Evolutionary conservation across 228 moss, liverwort and hornwort species (phyloP), one percentile per base, ranked within the genome.

Genomic region (Sphagnum magellanicum): DNA sequence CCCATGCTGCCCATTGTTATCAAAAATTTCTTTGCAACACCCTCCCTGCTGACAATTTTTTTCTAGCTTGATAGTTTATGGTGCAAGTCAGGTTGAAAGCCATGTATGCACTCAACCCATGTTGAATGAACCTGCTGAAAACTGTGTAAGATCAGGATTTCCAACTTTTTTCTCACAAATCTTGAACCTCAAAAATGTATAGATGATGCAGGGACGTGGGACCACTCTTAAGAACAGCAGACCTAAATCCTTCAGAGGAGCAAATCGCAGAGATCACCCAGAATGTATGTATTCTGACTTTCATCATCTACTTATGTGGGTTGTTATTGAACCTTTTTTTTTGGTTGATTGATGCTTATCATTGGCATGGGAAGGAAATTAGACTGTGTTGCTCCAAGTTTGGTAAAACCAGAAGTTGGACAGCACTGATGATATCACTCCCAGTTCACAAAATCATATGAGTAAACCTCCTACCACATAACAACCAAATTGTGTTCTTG

Each of bases 161-260:
- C 12, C 52, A 53, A 55, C 12, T 55, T 8, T 12, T 55, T 8
- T 55, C 32, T 32, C 3, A 32, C 32, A 32, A 32, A 32, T 32
- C 32, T 32, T 32, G 32, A 32, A 32, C 32, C 32, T 32, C 32
- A 3, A 32, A 32, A n/a, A 1, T n/a, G 9, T 11, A 64, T 32
- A 32, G 32, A 55, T 57, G 50, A 15, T 72, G 74, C 81, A 87
- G 87, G 64, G 87, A 87, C 66, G 70, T 74, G 61, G 75, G 80
- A 3, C 72, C 66, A 10, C 73, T 87, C 52, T 74, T 87, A 75
- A 69, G 83, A 16, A 73, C 83, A 4, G 80, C 78, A 14, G 80
- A 71, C 8, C 73, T 87, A 48, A 87, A 87, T 32, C 87, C 87
- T 9, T 78, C 80, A 0, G 83, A 83, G 71, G 50, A 71, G 12